phyloP scores from a whole-genome alignment of 1,284 basidiomycete species.

The Fistulinella staudtii region DNA sequence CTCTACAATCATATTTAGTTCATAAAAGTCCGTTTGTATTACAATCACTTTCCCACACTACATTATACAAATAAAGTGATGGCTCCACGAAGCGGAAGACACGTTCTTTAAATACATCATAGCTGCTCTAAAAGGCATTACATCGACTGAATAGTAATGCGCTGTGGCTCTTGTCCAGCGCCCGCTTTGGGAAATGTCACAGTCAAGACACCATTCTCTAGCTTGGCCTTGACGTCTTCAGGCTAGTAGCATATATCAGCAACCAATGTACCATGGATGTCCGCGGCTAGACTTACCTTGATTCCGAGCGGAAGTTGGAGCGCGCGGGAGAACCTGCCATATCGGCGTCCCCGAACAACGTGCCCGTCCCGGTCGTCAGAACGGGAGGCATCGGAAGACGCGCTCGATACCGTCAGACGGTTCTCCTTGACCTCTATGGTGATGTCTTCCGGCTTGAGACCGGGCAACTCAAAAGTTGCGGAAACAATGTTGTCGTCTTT shows the following conservation, averaged over 20 bases:
- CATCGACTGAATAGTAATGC: slow-evolving; percentile 24
- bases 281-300: neutral
- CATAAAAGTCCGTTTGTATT: no score
- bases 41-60: no score
- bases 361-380: slow-evolving; percentile 33
- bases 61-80: no score
- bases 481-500: slow-evolving; percentile 33
- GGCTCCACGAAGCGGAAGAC: no score
- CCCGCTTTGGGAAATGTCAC: slow-evolving; percentile 38
- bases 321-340: neutral
- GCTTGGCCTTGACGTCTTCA: slow-evolving; percentile 7
- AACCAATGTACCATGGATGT: neutral
- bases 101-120: no score
- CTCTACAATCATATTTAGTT: no score
- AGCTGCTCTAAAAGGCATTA: no score
- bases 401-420: slow-evolving; percentile 36
- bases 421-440: slow-evolving; percentile 37
- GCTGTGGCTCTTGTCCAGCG: slow-evolving; percentile 32
- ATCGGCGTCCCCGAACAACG: slow-evolving; percentile 34
- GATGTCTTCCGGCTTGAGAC: slow-evolving; percentile 39
- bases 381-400: slow-evolving; percentile 21
- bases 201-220: slow-evolving; percentile 39
- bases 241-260: slow-evolving; percentile 27
- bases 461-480: slow-evolving; percentile 42
- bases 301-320: neutral